Evolutionary conservation across 75 land plant species (phyloP), one percentile per base, ranked within the genome.

Genomic region (Sequoia sempervirens): DNA sequence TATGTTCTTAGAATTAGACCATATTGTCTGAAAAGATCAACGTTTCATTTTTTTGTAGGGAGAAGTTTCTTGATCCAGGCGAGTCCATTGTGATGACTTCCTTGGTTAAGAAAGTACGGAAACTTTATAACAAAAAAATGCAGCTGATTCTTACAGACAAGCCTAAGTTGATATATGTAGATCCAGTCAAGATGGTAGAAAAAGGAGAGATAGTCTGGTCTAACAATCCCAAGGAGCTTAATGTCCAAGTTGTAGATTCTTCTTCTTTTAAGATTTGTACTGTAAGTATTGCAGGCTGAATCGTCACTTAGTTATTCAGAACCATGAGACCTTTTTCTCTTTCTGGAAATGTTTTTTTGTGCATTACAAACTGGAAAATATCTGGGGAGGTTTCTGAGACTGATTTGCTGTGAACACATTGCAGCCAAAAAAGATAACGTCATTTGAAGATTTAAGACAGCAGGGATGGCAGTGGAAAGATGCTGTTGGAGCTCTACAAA

Each of bases 121-220:
- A 93, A 78, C 79, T 96, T 23, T 83, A 91, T 45, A 92, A 83
- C 90, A 94, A 91, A 87, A 94, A 94, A 85, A 90, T 90, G 82
- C 96, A 94, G 80, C 92, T 96, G 5, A 93, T 96, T 40, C 95
- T 96, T 30, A 96, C 96, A 53, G 94, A 93, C 76, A 94, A 87
- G 74, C 98, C 98, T 32, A 94, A 95, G 84, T 83, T 96, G 79
- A 88, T 96, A 13, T 91, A 90, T 84, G 92, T 96, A 23, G 94
- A 96, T 80, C 95, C 98, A 74, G 61, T 91, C 83, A 96, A 91
- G 82, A 73, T 93, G 84, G 82, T 88, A 30, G 75, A 87, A 2
- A 94, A 90, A 75, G 90, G 92, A 23, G 91, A 92, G 73, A 88
- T 94, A 26, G 83, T 88, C 23, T 96, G 98, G 98, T 94, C 95